Percentiles rank a stretch among this genome's conserved stretches.
Evolutionary conservation across 1,139 yeast genomes (phyloP).

Genomic region (Nakaseomyces sp.): DNA sequence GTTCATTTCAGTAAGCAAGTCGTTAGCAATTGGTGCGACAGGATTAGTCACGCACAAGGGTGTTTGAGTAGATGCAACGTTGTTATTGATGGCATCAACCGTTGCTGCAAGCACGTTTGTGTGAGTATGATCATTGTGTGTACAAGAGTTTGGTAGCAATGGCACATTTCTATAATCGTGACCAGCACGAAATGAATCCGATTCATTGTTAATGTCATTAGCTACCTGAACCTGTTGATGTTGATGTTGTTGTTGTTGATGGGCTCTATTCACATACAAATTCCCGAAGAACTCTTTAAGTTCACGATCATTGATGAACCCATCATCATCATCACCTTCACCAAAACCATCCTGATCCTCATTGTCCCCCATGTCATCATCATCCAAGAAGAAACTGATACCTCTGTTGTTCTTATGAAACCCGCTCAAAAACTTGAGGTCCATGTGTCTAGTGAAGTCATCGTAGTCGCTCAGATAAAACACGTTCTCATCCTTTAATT

Average conservation of each 20-base stretch:
- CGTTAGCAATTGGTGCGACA: background rate
- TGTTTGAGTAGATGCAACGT: background rate
- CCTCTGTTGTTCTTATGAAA: background rate
- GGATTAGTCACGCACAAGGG: background rate
- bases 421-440: background rate
- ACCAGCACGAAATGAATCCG: background rate
- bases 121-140: too few relatives aligned
- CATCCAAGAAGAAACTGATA: conserved; percentile 6
- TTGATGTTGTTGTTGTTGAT: too few relatives aligned
- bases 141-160: background rate
- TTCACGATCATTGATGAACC: conserved; percentile 6
- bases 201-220: background rate
- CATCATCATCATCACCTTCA: conserved; percentile 11
- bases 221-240: background rate
- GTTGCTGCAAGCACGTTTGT: too few relatives aligned
- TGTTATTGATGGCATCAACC: background rate
- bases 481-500: background rate
- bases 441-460: conserved; percentile 3
- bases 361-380: conserved; percentile 6
- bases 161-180: conserved; percentile 4
- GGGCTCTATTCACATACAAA: background rate
- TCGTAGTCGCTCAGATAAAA: conserved; percentile 2
- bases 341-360: too few relatives aligned
- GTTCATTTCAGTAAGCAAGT: conserved; percentile 1
- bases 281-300: background rate